These are phyloP conservation scores for Corinectria fuckeliana DNA, from an alignment of 2,329 filamentous ascomycete species.

Conservation along the genomic window DNA sequence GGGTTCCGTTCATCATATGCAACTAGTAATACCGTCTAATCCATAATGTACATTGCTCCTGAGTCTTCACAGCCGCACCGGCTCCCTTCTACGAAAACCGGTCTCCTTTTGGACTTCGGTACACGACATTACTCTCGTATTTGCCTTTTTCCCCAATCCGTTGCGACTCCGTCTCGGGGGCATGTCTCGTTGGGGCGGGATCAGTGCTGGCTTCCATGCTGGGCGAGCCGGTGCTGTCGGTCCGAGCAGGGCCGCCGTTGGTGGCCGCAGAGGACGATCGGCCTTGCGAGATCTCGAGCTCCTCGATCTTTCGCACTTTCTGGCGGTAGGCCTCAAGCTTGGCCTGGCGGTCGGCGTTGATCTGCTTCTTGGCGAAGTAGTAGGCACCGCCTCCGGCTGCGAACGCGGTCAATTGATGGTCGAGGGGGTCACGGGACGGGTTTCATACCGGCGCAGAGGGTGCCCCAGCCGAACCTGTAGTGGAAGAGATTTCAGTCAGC, in stretches of 20 bases:
- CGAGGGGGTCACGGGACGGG: neutral
- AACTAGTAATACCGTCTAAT: neutral
- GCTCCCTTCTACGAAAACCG: conserved; percentile 68
- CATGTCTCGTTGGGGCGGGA: conserved; percentile 86
- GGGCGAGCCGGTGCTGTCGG: conserved; percentile 65
- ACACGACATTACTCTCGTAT: conserved; percentile 83
- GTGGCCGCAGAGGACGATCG: conserved; percentile 38
- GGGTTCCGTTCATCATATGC: conserved; percentile 7
- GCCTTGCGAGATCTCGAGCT: conserved; percentile 58
- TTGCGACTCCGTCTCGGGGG: conserved; percentile 73
- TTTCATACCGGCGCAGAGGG: conserved; percentile 78
- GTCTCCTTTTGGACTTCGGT: conserved; percentile 81
- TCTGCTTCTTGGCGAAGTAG: conserved; percentile 92
- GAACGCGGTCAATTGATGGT: conserved; percentile 25
- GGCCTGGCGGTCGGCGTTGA: conserved; percentile 85
- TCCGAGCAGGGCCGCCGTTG: conserved; percentile 60
- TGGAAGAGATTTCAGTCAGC: conserved; percentile 11
- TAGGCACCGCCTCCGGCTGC: conserved; percentile 89
- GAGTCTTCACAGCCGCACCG: conserved; percentile 10
- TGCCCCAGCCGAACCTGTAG: conserved; percentile 86
- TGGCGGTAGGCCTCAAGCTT: conserved; percentile 71
- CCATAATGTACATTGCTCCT: conserved; percentile 35
- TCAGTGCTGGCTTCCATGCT: conserved; percentile 77
- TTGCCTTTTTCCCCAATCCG: conserved; percentile 80
- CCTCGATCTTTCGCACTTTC: conserved; percentile 65